Base-by-base conservation (phyloP, 2,329 filamentous ascomycete genomes). In the Fusarium tanahbumbuense region DNA sequence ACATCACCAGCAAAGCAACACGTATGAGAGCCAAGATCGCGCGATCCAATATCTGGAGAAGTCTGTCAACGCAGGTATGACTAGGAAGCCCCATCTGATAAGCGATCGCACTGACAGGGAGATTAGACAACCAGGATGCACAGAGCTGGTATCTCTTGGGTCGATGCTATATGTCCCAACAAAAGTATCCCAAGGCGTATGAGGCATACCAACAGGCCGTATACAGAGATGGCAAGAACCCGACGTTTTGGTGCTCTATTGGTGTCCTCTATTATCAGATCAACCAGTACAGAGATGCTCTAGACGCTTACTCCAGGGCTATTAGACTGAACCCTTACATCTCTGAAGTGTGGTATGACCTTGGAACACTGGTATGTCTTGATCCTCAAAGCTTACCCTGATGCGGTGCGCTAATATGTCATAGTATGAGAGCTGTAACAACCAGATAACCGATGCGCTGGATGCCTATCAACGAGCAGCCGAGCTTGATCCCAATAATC, bases 161-260 rank as follows among this genome's bases (percentile, higher is more conserved):
- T 45, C 91, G 96, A 74, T 98, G 96, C 84, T 99, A 98, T 85
- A 98, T 99, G 96, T 97, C 95, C 72, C 95, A 98, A 82, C 93
- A 97, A 80, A 98, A 98, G 80, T 98, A 98, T 76, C 95, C 95
- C 76, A 98, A 98, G 80, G 96, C 96, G 0, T 98, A 98, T 76
- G 96, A 99, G 78, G 95, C 96, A 8, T 98, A 98, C 80, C 96
- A 99, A 79, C 96, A 99, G 83, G 96, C 96, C 5, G 96, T 99
- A 41, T 99, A 99, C 78, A 93, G 96, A 60, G 96, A 99, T 79
- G 96, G 96, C 34, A 92, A 96, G 73, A 98, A 98, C 79, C 96
- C 96, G 20, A 98, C 96, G 3, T 99, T 98, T 84, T 99, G 96
- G 96, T 98, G 96, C 84, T 98, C 95, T 12, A 99, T 99, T 78